These are phyloP conservation scores for Brassica incana DNA, from an alignment of 345 rosid genomes.

Conservation along the genomic window DNA sequence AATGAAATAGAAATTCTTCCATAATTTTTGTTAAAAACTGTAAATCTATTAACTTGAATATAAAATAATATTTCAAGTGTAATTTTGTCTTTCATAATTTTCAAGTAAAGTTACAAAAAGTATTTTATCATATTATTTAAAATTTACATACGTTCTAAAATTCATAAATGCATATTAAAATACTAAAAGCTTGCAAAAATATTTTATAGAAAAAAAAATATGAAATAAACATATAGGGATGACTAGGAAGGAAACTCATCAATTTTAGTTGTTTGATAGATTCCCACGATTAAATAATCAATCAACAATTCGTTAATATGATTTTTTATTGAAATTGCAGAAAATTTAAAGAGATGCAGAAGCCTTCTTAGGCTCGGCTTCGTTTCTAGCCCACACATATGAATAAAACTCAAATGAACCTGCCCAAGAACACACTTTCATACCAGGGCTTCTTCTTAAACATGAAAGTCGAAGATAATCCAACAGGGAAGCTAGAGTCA, in stretches of 20 bases:
- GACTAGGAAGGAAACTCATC: background rate
- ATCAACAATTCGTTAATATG: background rate
- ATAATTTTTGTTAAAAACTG: background rate
- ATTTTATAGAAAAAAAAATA: background rate
- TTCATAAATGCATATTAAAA: background rate
- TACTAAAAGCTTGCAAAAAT: background rate
- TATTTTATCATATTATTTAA: background rate
- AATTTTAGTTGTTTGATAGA: background rate
- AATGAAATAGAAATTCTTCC: too few relatives aligned
- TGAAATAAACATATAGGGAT: background rate
- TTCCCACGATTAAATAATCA: background rate
- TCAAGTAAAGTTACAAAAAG: background rate
- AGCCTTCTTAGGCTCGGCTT: background rate
- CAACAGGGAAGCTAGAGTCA: slow-evolving; percentile 11
- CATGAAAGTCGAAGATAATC: slow-evolving; percentile 11
- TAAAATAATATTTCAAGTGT: background rate
- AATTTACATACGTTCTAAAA: background rate
- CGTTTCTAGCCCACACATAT: background rate
- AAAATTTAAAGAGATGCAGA: background rate
- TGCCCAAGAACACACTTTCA: background rate
- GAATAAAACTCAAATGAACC: background rate
- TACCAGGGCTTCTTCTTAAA: background rate
- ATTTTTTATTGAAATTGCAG: background rate
- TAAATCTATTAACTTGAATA: background rate
- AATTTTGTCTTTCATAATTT: background rate